These are phyloP conservation scores for Alternaria solani DNA, from an alignment of 2,329 filamentous ascomycete species.

Conservation along the genomic window DNA sequence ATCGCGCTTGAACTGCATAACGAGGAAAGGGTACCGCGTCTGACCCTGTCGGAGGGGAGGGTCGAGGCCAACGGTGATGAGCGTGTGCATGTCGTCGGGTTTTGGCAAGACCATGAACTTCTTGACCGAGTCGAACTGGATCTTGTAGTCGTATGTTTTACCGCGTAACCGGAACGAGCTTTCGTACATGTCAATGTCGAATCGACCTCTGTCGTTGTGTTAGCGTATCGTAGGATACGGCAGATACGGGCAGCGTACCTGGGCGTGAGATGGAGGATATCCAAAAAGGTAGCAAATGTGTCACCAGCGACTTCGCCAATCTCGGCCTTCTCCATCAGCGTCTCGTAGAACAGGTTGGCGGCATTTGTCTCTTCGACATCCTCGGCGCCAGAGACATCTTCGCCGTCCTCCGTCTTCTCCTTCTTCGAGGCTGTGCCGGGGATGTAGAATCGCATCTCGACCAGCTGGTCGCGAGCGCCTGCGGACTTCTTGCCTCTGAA, in stretches of 20 bases:
- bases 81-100: conserved; percentile 95
- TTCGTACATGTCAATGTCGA: conserved; percentile 99
- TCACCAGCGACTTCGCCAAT: conserved; percentile 99
- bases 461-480: conserved; percentile 88
- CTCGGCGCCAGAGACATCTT: conserved; percentile 64
- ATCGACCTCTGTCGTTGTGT: conserved; percentile 78
- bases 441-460: conserved; percentile 99
- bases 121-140: conserved; percentile 96
- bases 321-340: conserved; percentile 96
- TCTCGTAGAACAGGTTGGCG: conserved; percentile 97
- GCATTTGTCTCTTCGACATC: conserved; percentile 86
- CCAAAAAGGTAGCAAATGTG: conserved; percentile 95
- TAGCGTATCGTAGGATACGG: conserved; percentile 11
- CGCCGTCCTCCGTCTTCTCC: conserved; percentile 75
- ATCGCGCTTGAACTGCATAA: conserved; percentile 99
- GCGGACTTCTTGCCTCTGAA: conserved; percentile 87
- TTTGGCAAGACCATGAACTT: conserved; percentile 99
- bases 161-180: conserved; percentile 94
- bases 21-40: conserved; percentile 95
- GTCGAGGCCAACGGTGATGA: conserved; percentile 93
- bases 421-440: conserved; percentile 81
- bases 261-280: conserved; percentile 95
- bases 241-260: conserved; percentile 63
- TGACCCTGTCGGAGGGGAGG: conserved; percentile 96
- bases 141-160: conserved; percentile 99